Base-by-base conservation (phyloP, 495 filamentous ascomycete species). In the Talaromyces wortmannii region DNA sequence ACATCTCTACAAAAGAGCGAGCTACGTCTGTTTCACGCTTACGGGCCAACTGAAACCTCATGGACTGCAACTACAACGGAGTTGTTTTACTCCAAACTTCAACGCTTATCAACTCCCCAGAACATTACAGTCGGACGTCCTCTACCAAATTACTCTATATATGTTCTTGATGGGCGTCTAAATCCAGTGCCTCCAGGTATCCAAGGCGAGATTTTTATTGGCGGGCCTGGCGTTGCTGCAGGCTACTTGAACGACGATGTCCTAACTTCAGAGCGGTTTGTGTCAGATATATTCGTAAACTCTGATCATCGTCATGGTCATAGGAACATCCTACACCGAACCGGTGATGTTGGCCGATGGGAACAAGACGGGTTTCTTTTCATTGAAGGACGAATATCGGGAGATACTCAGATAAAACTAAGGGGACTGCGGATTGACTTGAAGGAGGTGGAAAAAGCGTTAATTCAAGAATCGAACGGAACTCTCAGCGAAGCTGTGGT, bases 361-460 rank as follows among this genome's bases (percentile, higher is more conserved):
- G 12, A n/a, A 0, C 16, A 46, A 8, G 23, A 54, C 23, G 29
- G 74, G 53, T 10, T 56, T 0, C 36, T 83, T 1, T 44, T 71
- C 0, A 60, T 77, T 40, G 45, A 63, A 0, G 67, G 69, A 2
- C 72, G 80, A 1, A 69, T 78, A 6, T 57, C 53, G 0, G 77
- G 76, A 3, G 58, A 78, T 58, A 71, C 63, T 0, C 75, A 80
- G 54, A 59, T 83, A 36, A 83, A 84, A 58, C 45, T 81, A 0
- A 62, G 73, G 0, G 80, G 80, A 0, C n/a, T 78, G 2, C 75
- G 79, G 0, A 71, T 81, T 11, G 79, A 82, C 1, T 63, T 83
- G 2, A 11, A 50, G 0, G 80, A 83, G 6, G 64, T 80, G 12
- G 75, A 77, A 42, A 56, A 15, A 1, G 55, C 55, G 10, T 63